A percentile compares a stretch with the other conserved stretches of the same genome.
Conservation (phyloP, 306 rosid genomes). For the Corylus americana region DNA sequence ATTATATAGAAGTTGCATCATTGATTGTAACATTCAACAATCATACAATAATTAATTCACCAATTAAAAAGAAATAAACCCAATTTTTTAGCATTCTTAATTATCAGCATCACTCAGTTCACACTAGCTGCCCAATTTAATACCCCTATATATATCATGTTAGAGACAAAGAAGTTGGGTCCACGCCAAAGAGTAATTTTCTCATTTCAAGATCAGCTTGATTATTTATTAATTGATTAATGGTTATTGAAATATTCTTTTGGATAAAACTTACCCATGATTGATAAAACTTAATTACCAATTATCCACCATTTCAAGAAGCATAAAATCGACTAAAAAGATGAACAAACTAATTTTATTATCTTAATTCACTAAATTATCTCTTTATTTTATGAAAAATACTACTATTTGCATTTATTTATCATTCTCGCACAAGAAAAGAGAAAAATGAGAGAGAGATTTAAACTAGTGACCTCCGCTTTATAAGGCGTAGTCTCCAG, state of each 20-base stretch:
- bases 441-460: too few relatives aligned
- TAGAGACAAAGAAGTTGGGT: too few relatives aligned
- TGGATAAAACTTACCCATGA: background rate
- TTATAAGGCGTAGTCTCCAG: too few relatives aligned
- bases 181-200: too few relatives aligned
- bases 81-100: background rate
- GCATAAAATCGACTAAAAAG: background rate
- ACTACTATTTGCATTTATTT: too few relatives aligned
- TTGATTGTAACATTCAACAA: background rate
- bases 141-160: too few relatives aligned
- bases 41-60: background rate
- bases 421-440: too few relatives aligned
- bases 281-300: too few relatives aligned
- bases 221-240: too few relatives aligned
- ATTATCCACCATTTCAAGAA: background rate
- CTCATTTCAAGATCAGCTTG: too few relatives aligned
- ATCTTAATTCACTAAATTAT: background rate
- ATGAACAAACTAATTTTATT: background rate
- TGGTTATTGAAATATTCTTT: background rate
- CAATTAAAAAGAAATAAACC: background rate
- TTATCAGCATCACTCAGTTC: constrained; percentile 14
- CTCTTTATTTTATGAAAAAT: background rate
- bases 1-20: constrained; percentile 1
- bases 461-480: too few relatives aligned
- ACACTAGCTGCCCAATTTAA: background rate